phyloP scores from a whole-genome alignment of 495 filamentous ascomycete species.

The Penicillium bovifimosum region DNA sequence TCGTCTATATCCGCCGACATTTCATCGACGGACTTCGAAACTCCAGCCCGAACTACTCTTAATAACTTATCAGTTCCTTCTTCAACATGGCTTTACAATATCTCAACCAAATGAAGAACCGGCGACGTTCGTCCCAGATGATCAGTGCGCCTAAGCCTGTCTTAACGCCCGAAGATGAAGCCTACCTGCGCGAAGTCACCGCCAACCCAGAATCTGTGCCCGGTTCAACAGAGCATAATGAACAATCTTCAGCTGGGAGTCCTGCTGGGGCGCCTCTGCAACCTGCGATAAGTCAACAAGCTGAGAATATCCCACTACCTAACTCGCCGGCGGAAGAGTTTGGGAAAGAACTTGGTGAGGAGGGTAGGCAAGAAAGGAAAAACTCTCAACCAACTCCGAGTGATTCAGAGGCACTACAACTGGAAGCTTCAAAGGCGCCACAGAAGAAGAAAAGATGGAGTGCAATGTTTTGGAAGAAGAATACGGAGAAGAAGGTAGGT shows the following conservation, averaged over 20 bases:
- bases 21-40: background rate
- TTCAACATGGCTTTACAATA: slow-evolving; percentile 32
- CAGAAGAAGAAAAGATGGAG: slow-evolving; percentile 46
- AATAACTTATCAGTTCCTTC: background rate
- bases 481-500: slow-evolving; percentile 36
- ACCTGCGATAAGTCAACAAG: slow-evolving; percentile 16
- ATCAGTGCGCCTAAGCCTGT: slow-evolving; percentile 41
- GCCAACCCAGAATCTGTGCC: slow-evolving; percentile 21
- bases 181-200: slow-evolving; percentile 47
- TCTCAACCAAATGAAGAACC: slow-evolving; percentile 34
- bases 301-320: slow-evolving; percentile 34
- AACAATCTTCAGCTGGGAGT: background rate
- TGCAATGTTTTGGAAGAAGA: slow-evolving; percentile 37
- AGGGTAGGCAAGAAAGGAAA: slow-evolving; percentile 24
- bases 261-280: slow-evolving; percentile 1
- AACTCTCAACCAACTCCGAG: slow-evolving; percentile 15
- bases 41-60: background rate
- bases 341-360: slow-evolving; percentile 32
- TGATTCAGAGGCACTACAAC: slow-evolving; percentile 17
- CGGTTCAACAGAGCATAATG: slow-evolving; percentile 4
- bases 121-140: slow-evolving; percentile 25
- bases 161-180: slow-evolving; percentile 50
- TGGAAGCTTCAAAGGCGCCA: slow-evolving; percentile 12
- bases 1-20: background rate
- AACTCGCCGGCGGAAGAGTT: slow-evolving; percentile 37